phyloP scores from a whole-genome alignment of 2,329 filamentous ascomycete genomes.

The Apiospora arundinis region DNA sequence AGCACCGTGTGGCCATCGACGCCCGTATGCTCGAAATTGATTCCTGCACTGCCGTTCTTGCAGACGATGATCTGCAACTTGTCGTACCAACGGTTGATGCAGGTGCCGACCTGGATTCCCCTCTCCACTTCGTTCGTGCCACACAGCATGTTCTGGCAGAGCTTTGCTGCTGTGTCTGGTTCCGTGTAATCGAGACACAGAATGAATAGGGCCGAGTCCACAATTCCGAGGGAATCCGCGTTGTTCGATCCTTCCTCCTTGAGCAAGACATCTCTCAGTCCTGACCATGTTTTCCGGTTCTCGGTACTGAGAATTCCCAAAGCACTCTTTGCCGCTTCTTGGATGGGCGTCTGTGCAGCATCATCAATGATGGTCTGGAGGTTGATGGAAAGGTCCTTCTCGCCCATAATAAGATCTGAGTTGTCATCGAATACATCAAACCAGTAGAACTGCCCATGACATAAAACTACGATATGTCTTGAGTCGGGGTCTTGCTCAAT shows the following conservation, averaged over 20 bases:
- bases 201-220: conserved; percentile 92
- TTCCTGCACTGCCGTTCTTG: conserved; percentile 96
- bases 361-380: conserved; percentile 92
- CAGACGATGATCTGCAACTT: conserved; percentile 99
- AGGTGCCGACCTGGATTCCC: conserved; percentile 95
- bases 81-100: conserved; percentile 98
- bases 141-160: conserved; percentile 99
- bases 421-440: conserved; percentile 97
- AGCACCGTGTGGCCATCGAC: conserved; percentile 97
- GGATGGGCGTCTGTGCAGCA: conserved; percentile 85
- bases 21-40: conserved; percentile 99
- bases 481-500: conserved; percentile 95
- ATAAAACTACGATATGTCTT: conserved; percentile 91
- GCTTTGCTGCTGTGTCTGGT: conserved; percentile 76
- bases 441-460: conserved; percentile 97
- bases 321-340: conserved; percentile 93
- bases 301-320: conserved; percentile 94
- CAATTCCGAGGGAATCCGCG: conserved; percentile 91
- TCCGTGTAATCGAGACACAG: conserved; percentile 94
- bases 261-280: conserved; percentile 84
- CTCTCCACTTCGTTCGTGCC: conserved; percentile 90
- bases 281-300: conserved; percentile 95
- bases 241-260: conserved; percentile 91
- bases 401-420: conserved; percentile 94
- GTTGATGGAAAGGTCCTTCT: conserved; percentile 91